Conservation (phyloP, 108 stramenopile genomes). For the Fragilariopsis cylindrus region DNA sequence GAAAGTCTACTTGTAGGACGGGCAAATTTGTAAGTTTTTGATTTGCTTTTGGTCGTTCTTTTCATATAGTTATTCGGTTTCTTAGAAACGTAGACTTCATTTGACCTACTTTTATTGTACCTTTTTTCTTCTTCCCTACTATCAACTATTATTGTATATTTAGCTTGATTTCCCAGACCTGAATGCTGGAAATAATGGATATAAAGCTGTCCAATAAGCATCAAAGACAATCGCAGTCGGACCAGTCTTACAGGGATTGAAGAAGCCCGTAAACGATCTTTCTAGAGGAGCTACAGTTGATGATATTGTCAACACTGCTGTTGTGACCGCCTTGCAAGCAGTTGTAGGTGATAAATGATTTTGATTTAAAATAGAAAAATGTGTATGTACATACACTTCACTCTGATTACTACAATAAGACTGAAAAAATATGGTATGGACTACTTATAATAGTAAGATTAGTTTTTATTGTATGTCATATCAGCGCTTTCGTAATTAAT, state of each 20-base stretch:
- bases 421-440: too few species aligned
- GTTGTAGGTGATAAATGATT: not conserved
- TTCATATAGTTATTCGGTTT: too few species aligned
- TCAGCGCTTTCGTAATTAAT: too few species aligned
- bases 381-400: not conserved
- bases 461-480: too few species aligned
- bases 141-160: not conserved
- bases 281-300: constrained; percentile 39
- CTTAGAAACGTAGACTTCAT: not conserved
- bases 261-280: constrained; percentile 43
- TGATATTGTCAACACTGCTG: constrained; percentile 52
- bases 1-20: constrained; percentile 32
- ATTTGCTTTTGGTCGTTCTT: not conserved
- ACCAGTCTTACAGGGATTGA: constrained; percentile 46
- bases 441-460: too few species aligned
- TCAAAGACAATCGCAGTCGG: constrained; percentile 41
- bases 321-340: constrained; percentile 42
- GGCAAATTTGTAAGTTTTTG: constrained; percentile 13
- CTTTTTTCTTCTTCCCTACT: not conserved
- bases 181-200: constrained; percentile 44
- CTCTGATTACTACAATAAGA: too few species aligned
- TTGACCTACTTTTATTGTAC: not conserved
- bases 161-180: constrained; percentile 35
- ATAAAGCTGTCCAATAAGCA: constrained; percentile 47
- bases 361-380: not conserved